Base-by-base conservation (phyloP, 257 asterid genomes). In the Solanum bukasovii region DNA sequence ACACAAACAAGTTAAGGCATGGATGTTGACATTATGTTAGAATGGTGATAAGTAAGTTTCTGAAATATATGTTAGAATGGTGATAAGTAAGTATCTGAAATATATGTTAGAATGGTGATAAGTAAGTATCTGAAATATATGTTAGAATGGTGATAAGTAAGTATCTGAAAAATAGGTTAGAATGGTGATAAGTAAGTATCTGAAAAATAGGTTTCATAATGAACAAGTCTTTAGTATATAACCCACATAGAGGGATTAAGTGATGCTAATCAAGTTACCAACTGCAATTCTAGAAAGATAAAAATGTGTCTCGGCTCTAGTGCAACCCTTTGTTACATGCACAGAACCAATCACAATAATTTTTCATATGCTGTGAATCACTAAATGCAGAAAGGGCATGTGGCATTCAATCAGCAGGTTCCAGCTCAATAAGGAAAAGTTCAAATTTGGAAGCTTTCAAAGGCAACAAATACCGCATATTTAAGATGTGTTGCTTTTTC, bases 401-500 rank as follows among this genome's bases (percentile, higher is more conserved):
- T 81, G 70, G 68, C 85, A 81, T 46, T 81, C 68, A 46, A 81
- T 49, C 85, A 81, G 29, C 9, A 81, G 29, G 59, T 29, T 86
- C 35, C 46, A 37, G 14, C 29, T 71, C 65, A 86, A 85, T 52
- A 49, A 42, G 73, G 67, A 88, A 91, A 93, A 88, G 90, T 85
- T 34, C 49, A 68, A 61, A 56, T 33, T 23, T 35, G 83, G 89
- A 87, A 59, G 34, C 46, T 34, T 79, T 87, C 81, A 33, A 89
- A 88, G 59, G 59, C 8, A 72, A 90, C 91, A 88, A 87, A 89
- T 87, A 29, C 67, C 7, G 86, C 8, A 49, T 87, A 90, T 88
- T 29, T 82, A 82, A 82, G 85, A 9, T 29, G 0, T 18, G 85
- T 46, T 46, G 85, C 56, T 29, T 82, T 82, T 46, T 44, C 85